A percentile compares a stretch with the other conserved stretches of the same genome.
These are phyloP conservation scores for Cicer pinnatifidum DNA, from an alignment of 306 rosid species.

Conservation along the genomic window DNA sequence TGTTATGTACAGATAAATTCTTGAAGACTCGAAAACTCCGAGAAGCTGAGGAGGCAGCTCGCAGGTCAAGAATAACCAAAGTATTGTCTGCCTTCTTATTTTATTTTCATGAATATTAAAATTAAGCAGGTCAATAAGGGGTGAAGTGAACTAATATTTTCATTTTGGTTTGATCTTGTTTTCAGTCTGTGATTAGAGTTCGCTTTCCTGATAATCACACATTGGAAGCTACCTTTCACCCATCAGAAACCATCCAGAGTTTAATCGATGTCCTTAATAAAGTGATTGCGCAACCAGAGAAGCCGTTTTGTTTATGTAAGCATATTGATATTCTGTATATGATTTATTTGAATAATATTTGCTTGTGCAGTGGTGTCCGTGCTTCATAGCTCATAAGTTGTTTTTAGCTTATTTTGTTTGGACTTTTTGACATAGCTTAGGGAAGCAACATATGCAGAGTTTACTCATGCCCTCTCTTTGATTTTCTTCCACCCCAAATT, in stretches of 20 bases:
- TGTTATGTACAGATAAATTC: slow-evolving; percentile 61
- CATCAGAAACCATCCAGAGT: slow-evolving; percentile 80
- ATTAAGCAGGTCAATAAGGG: slow-evolving; percentile 3
- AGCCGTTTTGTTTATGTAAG: slow-evolving; percentile 85
- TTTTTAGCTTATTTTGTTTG: too few species aligned
- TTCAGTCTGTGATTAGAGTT: slow-evolving; percentile 85
- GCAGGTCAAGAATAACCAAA: slow-evolving; percentile 75
- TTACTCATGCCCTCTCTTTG: not conserved
- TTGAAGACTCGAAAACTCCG: slow-evolving; percentile 81
- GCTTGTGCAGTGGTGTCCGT: not conserved
- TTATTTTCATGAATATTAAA: slow-evolving; percentile 20
- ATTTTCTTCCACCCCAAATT: not conserved
- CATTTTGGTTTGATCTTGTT: slow-evolving; percentile 38
- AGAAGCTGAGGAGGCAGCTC: slow-evolving; percentile 88
- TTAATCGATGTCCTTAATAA: slow-evolving; percentile 72
- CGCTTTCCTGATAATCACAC: slow-evolving; percentile 94
- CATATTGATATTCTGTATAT: slow-evolving; percentile 24
- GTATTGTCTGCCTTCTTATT: slow-evolving; percentile 46
- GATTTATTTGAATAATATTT: slow-evolving; percentile 2
- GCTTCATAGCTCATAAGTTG: too few species aligned
- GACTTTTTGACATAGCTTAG: too few species aligned
- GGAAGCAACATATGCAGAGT: not conserved
- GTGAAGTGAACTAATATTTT: not conserved
- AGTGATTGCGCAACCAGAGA: slow-evolving; percentile 75
- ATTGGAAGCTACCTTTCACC: slow-evolving; percentile 80